Evolutionary conservation across 306 rosid genomes (phyloP), one percentile per base, ranked within the genome.

Genomic region (Dryas drummondii): DNA sequence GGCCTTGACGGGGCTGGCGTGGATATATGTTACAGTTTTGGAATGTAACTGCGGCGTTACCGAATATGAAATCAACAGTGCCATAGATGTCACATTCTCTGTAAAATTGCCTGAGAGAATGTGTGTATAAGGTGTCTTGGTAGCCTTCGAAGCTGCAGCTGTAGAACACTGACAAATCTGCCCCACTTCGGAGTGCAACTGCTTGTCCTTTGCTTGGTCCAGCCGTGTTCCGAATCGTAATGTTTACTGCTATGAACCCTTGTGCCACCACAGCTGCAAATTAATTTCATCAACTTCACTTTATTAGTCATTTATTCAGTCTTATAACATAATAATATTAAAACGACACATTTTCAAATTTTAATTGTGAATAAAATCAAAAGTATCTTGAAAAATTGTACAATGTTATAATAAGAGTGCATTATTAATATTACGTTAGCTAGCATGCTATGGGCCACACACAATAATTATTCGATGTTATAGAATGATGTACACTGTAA

Each of bases 81-180:
- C 85, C 88, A 13, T 81, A 84, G 16, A 81, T 54, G 47, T 84
- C 88, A 73, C 88, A 84, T 74, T 84, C 88, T 49, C 85, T 62
- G 45, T 59, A 84, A 83, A 84, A 74, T 70, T 84, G 87, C 16
- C 84, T 71, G 8, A 73, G 68, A 8, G 87, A 84, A 59, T 84
- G 82, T 16, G 87, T 70, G 75, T 77, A 84, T 48, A 84, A 67
- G 15, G 87, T 84, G 75, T 84, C 87, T 50, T 77, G 87, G 72
- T 80, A 84, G 3, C 66, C 88, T 22, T 84, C 87, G 17, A 84
- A 84, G 57, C 87, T 84, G 76, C 84, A 84, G 56, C 71, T 69
- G 50, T 80, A 81, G 60, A 84, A 84, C 13, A 81, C 64, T 0
- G 85, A 74, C 55, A 81, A 48, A 58, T 84, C 85, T 0, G 83